Evolutionary conservation across 495 filamentous ascomycete species (phyloP), one percentile per base, ranked within the genome.

Genomic region (Aspergillus taichungensis): DNA sequence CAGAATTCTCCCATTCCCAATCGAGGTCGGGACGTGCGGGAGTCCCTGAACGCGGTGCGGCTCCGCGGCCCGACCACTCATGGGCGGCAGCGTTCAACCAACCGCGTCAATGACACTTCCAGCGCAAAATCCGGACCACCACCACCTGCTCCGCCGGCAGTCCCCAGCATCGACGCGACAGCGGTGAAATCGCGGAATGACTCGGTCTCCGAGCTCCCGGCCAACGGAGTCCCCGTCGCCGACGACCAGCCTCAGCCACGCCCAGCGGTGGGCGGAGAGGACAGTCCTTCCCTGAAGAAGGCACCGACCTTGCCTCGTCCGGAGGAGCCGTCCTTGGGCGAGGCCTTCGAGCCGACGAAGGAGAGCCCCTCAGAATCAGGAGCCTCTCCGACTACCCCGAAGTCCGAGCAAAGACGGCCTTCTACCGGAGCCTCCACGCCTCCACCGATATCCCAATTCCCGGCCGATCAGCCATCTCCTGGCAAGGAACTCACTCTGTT

Each of bases 401-500:
- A 60, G 39, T 52, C 51, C 18, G 53, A 59, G 37, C 51, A 50
- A 14, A 58, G 64, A 31, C 48, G 41, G n/a, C 52, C 60, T 13
- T 45, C 55, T 9, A 32, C 54, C 9, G 43, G 51, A 8, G 52
- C 59, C 18, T 57, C 61, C 8, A 69, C 68, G 1, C 72, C 69
- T 30, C 66, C 71, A 47, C 61, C 69, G 14, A 40, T 62, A 13
- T 61, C 74, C 43, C 69, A 75, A 37, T 83, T 76, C 55, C 55
- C 80, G 31, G 74, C 82, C 27, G 86, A 88, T 39, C 81, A 84
- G 32, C 83, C 84, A 1, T 84, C 87, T 42, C 76, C 84, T 2
- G 82, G 83, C 2, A 95, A 95, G 59, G 88, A 95, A 53, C 71
- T 97, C 24, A 96, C 91, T 0, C 69, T 98, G n/a, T 98, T 97